phyloP scores from a whole-genome alignment of 169 alveolate genomes.

The Sarcocystis neurona region DNA sequence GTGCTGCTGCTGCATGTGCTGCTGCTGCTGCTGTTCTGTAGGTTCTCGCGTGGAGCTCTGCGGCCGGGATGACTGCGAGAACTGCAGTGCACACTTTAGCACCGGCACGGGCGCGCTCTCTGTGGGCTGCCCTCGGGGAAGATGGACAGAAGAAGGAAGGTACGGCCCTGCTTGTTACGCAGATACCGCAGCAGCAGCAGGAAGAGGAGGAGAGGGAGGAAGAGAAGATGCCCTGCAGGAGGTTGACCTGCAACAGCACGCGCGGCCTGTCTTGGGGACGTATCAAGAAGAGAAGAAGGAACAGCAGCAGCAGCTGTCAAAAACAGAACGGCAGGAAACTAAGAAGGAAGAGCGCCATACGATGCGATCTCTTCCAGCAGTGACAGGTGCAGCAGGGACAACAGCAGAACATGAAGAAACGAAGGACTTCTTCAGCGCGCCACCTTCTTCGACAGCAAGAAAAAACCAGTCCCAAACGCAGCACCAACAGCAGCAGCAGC shows the following conservation, averaged over 20 bases:
- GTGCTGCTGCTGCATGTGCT: too few relatives aligned
- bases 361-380: too few relatives aligned
- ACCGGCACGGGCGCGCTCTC: constrained; percentile 14
- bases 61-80: background rate
- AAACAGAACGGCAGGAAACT: too few relatives aligned
- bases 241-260: background rate
- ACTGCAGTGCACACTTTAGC: constrained; percentile 13
- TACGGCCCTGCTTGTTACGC: constrained; percentile 33
- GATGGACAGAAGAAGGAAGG: constrained; percentile 3
- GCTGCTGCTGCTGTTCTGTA: too few relatives aligned
- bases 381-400: too few relatives aligned
- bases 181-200: background rate
- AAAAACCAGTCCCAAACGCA: too few relatives aligned
- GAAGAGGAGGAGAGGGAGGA: background rate
- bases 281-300: background rate
- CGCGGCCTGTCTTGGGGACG: background rate
- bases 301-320: too few relatives aligned
- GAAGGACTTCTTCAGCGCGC: too few relatives aligned
- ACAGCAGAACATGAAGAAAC: too few relatives aligned
- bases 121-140: background rate
- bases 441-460: too few relatives aligned
- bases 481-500: too few relatives aligned
- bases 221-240: background rate
- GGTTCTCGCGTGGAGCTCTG: background rate
- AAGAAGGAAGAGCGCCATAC: too few relatives aligned